Percentiles rank a stretch among this genome's conserved stretches.
phyloP scores from a whole-genome alignment of 148 eudicot genomes.

The Nyssa sinensis region DNA sequence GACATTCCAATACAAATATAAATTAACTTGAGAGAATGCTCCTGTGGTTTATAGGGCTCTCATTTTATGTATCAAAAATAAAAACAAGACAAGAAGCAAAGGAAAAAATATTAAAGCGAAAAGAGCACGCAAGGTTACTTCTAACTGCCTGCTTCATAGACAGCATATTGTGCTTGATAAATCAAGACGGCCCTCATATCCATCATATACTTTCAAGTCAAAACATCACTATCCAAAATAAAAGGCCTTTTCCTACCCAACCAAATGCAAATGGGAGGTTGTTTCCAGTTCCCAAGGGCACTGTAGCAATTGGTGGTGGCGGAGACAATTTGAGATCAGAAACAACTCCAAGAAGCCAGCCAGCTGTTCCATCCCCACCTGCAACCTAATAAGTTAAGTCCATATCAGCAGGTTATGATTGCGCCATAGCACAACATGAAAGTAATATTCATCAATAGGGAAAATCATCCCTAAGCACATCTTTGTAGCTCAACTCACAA shows the following conservation, averaged over 20 bases:
- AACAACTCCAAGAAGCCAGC: slow-evolving; percentile 97
- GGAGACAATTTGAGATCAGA: slow-evolving; percentile 80
- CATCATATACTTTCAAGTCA: neutral
- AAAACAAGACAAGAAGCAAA: neutral
- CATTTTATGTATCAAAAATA: too few relatives aligned
- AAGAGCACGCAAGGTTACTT: neutral
- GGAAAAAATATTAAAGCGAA: neutral
- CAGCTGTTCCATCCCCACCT: slow-evolving; percentile 99
- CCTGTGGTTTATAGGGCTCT: too few relatives aligned
- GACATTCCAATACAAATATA: too few relatives aligned
- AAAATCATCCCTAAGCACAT: neutral
- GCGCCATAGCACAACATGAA: neutral
- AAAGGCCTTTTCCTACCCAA: slow-evolving; percentile 53
- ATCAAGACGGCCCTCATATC: neutral
- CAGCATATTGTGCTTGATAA: neutral
- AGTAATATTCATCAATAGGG: neutral
- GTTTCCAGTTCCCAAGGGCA: slow-evolving; percentile 96
- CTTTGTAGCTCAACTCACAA: slow-evolving; percentile 48
- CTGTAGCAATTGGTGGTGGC: slow-evolving; percentile 90
- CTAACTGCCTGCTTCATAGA: neutral
- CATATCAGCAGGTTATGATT: neutral
- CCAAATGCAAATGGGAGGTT: slow-evolving; percentile 97
- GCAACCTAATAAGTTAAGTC: slow-evolving; percentile 65
- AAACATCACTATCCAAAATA: neutral
- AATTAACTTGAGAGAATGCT: too few relatives aligned